Base-by-base conservation (phyloP, 1,284 basidiomycete genomes). In the Moesziomyces sp. region DNA sequence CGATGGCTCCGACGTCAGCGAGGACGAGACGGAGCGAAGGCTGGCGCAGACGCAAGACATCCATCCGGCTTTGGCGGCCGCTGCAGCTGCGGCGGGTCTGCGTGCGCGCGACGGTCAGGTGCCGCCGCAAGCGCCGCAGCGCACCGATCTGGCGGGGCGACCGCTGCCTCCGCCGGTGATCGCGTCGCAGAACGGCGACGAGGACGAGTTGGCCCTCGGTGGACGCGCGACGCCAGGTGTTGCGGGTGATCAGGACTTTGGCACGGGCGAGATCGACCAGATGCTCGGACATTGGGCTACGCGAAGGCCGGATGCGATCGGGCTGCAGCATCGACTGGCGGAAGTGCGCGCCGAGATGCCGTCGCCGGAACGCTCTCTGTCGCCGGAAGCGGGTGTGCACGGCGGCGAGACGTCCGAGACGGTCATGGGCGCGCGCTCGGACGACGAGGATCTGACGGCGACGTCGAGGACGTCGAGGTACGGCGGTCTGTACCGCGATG, bases 401-500 rank as follows among this genome's bases (percentile, higher is more conserved):
- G 54, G 43, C 1, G 33, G 24, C 30, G 71, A 64, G 33, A 33
- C 65, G 0, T 48, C 57, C 11, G 61, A 74, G 45, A 33, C 59
- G 26, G 47, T 43, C 21, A 61, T 56, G 62, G 71, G 64, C 24
- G 70, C 58, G 30, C 60, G 71, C 28, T 74, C 71, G 33, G 71
- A 74, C 35, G 71, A 74, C 35, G 71, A 74, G 33, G 71, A 67
- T 30, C 50, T 56, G 11, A 52, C 65, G 4, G 48, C 71, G 1
- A 52, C 65, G n/a, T 54, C 66, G n/a, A 40, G 91, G 30, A 91
- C 92, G 2, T 93, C 89, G 13, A 97, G 85, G 50, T 94, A 87
- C 1, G 91, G 91, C 7, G 93, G 91, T 4, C 94, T 93, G 18
- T 74, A 69, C 26, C 65, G 61, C 1, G 63, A 64, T 30, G 55